phyloP scores from a whole-genome alignment of 2,329 filamentous ascomycete genomes.

The Coniochaeta prunicola region DNA sequence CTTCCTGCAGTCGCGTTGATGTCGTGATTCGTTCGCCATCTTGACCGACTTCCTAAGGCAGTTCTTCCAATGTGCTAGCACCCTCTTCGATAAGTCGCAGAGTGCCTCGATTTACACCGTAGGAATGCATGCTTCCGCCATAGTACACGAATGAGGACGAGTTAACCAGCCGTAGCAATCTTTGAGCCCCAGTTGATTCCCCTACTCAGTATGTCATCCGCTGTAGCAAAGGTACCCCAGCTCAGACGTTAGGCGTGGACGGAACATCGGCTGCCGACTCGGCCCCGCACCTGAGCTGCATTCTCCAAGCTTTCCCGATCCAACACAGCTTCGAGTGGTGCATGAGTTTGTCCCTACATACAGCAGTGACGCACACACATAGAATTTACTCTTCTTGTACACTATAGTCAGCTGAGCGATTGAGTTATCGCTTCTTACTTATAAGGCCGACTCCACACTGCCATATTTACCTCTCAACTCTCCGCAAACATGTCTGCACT shows the following conservation, averaged over 20 bases:
- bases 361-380: background rate
- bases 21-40: background rate
- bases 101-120: background rate
- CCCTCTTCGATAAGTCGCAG: background rate
- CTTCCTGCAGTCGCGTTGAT: background rate
- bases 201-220: background rate
- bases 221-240: background rate
- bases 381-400: background rate
- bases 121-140: background rate
- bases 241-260: background rate
- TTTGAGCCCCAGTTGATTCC: background rate
- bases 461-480: constrained; percentile 6
- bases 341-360: background rate
- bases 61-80: too few relatives aligned
- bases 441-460: constrained; percentile 5
- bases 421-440: background rate
- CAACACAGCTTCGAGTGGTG: background rate
- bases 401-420: background rate
- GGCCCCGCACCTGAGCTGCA: background rate
- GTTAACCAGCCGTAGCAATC: background rate
- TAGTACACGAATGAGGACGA: background rate
- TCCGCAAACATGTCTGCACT: constrained; percentile 8
- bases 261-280: background rate
- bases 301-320: background rate
- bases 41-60: too few relatives aligned